Base-by-base conservation (phyloP, 2,329 filamentous ascomycete genomes). In the Aspergillus eucalypticola region DNA sequence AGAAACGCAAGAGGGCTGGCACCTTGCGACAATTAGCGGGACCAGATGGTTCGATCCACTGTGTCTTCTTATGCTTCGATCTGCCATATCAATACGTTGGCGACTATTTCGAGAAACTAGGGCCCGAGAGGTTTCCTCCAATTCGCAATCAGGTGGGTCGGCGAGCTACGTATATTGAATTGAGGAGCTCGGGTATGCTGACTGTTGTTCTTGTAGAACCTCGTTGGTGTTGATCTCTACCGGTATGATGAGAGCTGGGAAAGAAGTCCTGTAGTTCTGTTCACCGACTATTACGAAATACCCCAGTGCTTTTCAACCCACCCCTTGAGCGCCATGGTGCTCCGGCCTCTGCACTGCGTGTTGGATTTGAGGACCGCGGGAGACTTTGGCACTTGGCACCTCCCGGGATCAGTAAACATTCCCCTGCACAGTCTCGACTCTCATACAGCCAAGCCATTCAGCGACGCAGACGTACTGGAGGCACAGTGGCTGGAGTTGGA, bases 11-110 rank as follows among this genome's bases (percentile, higher is more conserved):
- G 64, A 65, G 69, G 0, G 76, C 75, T 0, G 81, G 79, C 0
- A 80, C 74, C 0, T 70, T 86, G 11, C 38, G 69, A 0, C 73
- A 81, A 8, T 69, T 86, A 1, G 75, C 78, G 0, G 80, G 78
- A 0, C 68, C 74, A 0, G 76, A 81, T 32, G 82, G 82, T 1
- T 73, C 78, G 53, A 75, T 83, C 2, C 77, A 82, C 61, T 85
- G 82, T 49, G 84, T 85, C 0, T 88, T 88, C 69, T 70, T 87
- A 3, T 88, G 85, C 72, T 87, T 85, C 59, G 86, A 88, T 59
- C 64, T 88, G 25, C 86, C 86, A 0, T 88, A 88, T 63, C 85
- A 88, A 67, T 88, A 88, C 60, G 80, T 88, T 48, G 76, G 80
- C 23, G 83, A 84, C 64, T 88, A 88, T 66, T 88, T 86, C 64